Evolutionary conservation across 1,284 basidiomycete genomes (phyloP), one percentile per base, ranked within the genome.

Genomic region (Malassezia psittaci): DNA sequence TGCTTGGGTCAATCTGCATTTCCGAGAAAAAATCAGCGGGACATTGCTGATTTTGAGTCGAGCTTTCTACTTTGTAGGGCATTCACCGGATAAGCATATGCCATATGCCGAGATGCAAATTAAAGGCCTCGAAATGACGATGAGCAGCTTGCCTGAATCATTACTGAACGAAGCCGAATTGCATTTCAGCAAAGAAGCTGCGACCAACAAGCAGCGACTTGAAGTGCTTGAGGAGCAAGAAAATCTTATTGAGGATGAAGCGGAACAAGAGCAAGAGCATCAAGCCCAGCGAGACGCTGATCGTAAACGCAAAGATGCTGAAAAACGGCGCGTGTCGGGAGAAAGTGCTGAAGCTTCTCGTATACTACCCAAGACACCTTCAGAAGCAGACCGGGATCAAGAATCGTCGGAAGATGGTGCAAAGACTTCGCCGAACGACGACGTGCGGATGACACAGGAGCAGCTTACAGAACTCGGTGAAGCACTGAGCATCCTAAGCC

Each of bases 221-320:
- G 93, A 96, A 66, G 93, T 99, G 8, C 79, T 99, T 75, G 87
- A 94, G 71, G 88, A 99, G 75, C 93, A 98, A 77, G 90, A 98
- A 75, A 93, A 98, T 76, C 86, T 99, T 59, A 99, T 99, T 74
- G 91, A 96, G 76, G 93, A 96, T 75, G 93, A 98, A 77, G 85
- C 91, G 62, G 93, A 96, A 75, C 93, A 98, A 77, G 94, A 98
- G 68, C 65, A 79, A 74, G 91, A 94, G 76, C 91, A 94, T 75
- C 86, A 89, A 70, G 87, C 87, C 68, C 87, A 90, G 37, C 83
- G 89, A 61, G 84, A 88, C 65, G 85, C 85, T 42, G 85, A 85
- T 75, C 84, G 84, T 70, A 87, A 88, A 76, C 82, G 84, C 46
- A 84, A 83, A 62, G 83, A 86, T 64, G 62, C 62, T n/a, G 66